Evolutionary conservation across 2,329 filamentous ascomycete species (phyloP), one percentile per base, ranked within the genome.

Genomic region (Paraphaeosphaeria minitans): DNA sequence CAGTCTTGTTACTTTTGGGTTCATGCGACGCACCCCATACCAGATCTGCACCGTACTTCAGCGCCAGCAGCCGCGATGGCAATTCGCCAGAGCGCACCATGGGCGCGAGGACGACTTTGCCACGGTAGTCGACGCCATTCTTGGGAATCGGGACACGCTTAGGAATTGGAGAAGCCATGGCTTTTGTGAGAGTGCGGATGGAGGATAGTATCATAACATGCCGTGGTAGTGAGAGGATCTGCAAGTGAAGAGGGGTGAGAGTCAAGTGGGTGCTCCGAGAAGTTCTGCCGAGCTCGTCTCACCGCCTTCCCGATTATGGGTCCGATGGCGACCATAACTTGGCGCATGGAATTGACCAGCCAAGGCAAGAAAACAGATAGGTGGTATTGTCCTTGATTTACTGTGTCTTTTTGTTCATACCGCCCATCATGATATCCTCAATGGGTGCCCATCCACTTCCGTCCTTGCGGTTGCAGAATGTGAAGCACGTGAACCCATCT

Each of bases 51-150:
- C 95, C 95, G 76, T 99, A 98, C 73, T 96, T 91, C 61, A 99
- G 86, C 33, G 95, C 92, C 45, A 96, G 80, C 27, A 99, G 84
- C 58, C 95, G 89, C 41, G 92, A 95, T 3, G 95, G 94, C 60
- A 97, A 82, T 81, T 99, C 95, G 73, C 95, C 95, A n/a, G 92
- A 96, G 67, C 95, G 90, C 58, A 97, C 94, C 95, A 99, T 99
- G 42, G 95, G 95, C 61, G 95, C 95, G 63, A 99, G 89, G 46
- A 98, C 95, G 65, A 98, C 80, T 78, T 96, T 97, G 78, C 91
- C 90, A 68, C 94, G 87, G 79, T 97, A 98, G 81, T 97, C 93
- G 71, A 97, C 93, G 53, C 94, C 94, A 77, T 90, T 90, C 61
- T 83, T 85, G 64, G 94, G 94, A 66, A 97, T 96, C 53, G 92